A percentile compares a stretch with the other conserved stretches of the same genome.
These are phyloP conservation scores for Fibroporia radiculosa DNA, from an alignment of 768 basidiomycete species.

Conservation along the genomic window DNA sequence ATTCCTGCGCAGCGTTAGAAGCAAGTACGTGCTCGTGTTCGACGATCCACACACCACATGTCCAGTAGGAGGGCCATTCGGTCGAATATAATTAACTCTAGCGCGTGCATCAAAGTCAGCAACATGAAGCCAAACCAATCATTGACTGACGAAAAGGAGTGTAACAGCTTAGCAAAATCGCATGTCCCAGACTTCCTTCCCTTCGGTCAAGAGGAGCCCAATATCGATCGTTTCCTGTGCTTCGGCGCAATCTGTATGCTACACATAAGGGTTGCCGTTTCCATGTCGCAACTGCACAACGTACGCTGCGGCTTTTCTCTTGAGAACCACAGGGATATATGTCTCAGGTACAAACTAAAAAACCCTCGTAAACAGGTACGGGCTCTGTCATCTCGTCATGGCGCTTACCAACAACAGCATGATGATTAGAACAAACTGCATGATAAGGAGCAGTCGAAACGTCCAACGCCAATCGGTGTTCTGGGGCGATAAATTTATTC, in stretches of 20 bases:
- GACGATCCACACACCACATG: conserved; percentile 45
- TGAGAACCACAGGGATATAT: conserved; percentile 51
- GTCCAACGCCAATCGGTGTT: conserved; percentile 70
- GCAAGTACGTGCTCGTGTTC: not conserved
- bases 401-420: not conserved
- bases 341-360: conserved; percentile 65
- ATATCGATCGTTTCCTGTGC: conserved; percentile 44
- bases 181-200: conserved; percentile 34
- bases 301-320: conserved; percentile 50
- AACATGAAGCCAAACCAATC: not conserved
- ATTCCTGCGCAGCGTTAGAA: conserved; percentile 22
- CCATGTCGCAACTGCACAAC: not conserved
- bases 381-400: not conserved
- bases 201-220: conserved; percentile 54
- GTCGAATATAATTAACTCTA: conserved; percentile 58
- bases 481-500: conserved; percentile 22
- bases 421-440: conserved; percentile 44
- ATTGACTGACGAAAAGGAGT: conserved; percentile 60
- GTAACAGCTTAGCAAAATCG: conserved; percentile 53
- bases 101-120: conserved; percentile 1
- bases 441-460: conserved; percentile 61
- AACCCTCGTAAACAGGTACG: not conserved
- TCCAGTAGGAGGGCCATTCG: conserved; percentile 72
- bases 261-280: not conserved
- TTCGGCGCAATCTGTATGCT: conserved; percentile 39